A percentile compares a stretch with the other conserved stretches of the same genome.
Evolutionary conservation across 176 grass and related monocot genomes (phyloP).

Genomic region (Puya raimondii): DNA sequence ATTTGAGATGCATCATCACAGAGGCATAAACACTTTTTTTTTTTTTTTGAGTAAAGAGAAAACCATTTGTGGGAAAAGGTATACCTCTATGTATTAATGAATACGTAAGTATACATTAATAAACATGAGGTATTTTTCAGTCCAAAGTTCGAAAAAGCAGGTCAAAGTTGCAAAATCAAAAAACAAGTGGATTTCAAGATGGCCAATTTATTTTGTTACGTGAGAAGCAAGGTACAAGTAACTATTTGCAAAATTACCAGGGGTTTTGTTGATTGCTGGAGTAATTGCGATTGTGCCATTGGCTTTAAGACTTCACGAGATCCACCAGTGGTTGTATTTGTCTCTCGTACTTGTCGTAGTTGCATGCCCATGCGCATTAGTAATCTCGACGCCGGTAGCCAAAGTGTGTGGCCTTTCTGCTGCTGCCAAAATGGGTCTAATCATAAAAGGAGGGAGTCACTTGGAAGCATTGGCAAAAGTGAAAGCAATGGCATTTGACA

Average conservation of each 20-base stretch:
- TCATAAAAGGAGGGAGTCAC: slow-evolving; percentile 69
- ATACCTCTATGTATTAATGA: too few relatives aligned
- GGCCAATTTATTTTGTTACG: too few relatives aligned
- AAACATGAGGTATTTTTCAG: too few relatives aligned
- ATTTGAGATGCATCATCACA: too few relatives aligned
- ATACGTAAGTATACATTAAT: too few relatives aligned
- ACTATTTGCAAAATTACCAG: not conserved
- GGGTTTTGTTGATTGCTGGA: slow-evolving; percentile 30
- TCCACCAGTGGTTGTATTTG: slow-evolving; percentile 30
- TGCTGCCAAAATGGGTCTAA: slow-evolving; percentile 51
- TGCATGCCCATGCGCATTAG: slow-evolving; percentile 69
- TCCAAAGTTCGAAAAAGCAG: too few relatives aligned
- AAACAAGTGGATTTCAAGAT: too few relatives aligned
- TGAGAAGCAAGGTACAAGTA: too few relatives aligned
- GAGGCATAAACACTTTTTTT: too few relatives aligned
- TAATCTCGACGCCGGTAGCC: slow-evolving; percentile 66
- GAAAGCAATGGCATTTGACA: slow-evolving; percentile 52
- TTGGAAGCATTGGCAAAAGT: slow-evolving; percentile 44
- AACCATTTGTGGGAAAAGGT: too few relatives aligned
- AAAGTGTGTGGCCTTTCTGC: slow-evolving; percentile 54
- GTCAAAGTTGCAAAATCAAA: too few relatives aligned
- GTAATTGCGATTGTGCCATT: slow-evolving; percentile 29
- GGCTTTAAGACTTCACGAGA: slow-evolving; percentile 18
- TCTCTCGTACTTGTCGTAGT: slow-evolving; percentile 60
- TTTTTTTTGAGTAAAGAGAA: too few relatives aligned